These are phyloP conservation scores for Cryptococcus depauperatus DNA, from an alignment of 1,284 basidiomycete genomes.

Conservation along the genomic window DNA sequence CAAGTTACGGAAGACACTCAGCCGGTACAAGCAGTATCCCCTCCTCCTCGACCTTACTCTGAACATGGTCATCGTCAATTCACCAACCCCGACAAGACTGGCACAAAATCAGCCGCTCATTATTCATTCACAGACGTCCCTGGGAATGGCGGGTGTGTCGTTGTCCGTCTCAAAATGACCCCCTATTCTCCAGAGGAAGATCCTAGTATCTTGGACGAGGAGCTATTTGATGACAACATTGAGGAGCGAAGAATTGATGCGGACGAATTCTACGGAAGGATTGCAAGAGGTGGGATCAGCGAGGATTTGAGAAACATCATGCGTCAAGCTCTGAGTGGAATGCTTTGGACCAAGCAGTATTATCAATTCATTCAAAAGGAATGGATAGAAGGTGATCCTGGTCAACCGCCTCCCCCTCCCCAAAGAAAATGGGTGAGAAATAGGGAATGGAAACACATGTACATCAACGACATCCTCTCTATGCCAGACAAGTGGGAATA, in stretches of 20 bases:
- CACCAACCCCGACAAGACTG: conserved; percentile 77
- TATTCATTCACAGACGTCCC: conserved; percentile 83
- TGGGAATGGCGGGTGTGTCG: conserved; percentile 83
- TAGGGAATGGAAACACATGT: conserved; percentile 85
- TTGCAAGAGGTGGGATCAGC: conserved; percentile 71
- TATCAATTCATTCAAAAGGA: conserved; percentile 94
- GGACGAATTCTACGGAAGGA: conserved; percentile 84
- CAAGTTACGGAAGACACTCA: conserved; percentile 26
- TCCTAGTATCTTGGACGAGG: conserved; percentile 75
- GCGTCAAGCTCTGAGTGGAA: conserved; percentile 94
- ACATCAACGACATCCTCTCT: conserved; percentile 89
- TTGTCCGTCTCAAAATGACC: conserved; percentile 89
- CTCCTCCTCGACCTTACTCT: conserved; percentile 31
- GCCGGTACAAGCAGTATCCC: conserved; percentile 43
- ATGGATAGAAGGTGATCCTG: conserved; percentile 90
- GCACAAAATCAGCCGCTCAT: conserved; percentile 89
- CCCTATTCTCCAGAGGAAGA: conserved; percentile 67
- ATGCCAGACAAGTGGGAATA: conserved; percentile 99
- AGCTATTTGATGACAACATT: conserved; percentile 75
- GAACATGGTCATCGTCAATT: conserved; percentile 48
- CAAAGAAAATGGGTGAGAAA: conserved; percentile 82
- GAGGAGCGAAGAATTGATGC: conserved; percentile 85
- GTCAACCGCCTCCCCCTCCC: conserved; percentile 86
- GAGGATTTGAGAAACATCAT: conserved; percentile 93
- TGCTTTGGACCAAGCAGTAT: conserved; percentile 98